A percentile compares a stretch with the other conserved stretches of the same genome.
These are phyloP conservation scores for Penicillium paneum DNA, from an alignment of 2,329 filamentous ascomycete species.

Conservation along the genomic window DNA sequence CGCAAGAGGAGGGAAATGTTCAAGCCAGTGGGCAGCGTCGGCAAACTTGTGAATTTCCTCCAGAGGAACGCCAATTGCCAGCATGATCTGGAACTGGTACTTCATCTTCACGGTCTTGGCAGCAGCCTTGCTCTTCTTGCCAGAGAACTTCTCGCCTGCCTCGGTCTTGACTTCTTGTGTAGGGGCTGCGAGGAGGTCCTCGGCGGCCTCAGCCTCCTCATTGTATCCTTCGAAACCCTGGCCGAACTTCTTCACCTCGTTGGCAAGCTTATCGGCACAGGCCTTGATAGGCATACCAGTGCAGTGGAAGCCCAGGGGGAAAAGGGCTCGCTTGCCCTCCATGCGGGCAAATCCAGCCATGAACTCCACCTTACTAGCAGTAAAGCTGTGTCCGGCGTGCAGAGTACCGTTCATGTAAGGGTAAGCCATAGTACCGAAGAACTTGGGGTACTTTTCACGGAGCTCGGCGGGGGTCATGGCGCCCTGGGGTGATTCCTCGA, in stretches of 20 bases:
- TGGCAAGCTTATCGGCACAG: slow-evolving; percentile 87
- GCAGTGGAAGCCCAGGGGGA: slow-evolving; percentile 91
- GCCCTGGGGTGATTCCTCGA: slow-evolving; percentile 70
- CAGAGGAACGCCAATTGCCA: slow-evolving; percentile 79
- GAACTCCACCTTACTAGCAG: slow-evolving; percentile 90
- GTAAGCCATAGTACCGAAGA: slow-evolving; percentile 77
- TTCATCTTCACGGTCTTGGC: slow-evolving; percentile 90
- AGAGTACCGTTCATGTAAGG: slow-evolving; percentile 84
- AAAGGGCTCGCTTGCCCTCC: slow-evolving; percentile 82
- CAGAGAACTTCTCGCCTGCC: slow-evolving; percentile 76
- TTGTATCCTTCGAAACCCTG: slow-evolving; percentile 76
- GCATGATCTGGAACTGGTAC: slow-evolving; percentile 95
- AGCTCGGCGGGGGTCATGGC: slow-evolving; percentile 71
- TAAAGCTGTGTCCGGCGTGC: slow-evolving; percentile 91
- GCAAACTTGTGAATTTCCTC: slow-evolving; percentile 92
- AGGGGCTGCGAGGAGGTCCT: slow-evolving; percentile 55
- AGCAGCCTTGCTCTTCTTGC: slow-evolving; percentile 87
- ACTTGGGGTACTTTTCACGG: slow-evolving; percentile 80
- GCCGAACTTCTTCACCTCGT: slow-evolving; percentile 87
- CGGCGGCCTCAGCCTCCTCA: slow-evolving; percentile 56
- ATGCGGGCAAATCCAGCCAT: slow-evolving; percentile 80
- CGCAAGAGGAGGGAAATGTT: slow-evolving; percentile 83
- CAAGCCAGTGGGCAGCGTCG: slow-evolving; percentile 86
- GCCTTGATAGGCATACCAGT: slow-evolving; percentile 99
- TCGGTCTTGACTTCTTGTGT: slow-evolving; percentile 71